phyloP scores from a whole-genome alignment of 331 rosid species.

The Quercus lobata region DNA sequence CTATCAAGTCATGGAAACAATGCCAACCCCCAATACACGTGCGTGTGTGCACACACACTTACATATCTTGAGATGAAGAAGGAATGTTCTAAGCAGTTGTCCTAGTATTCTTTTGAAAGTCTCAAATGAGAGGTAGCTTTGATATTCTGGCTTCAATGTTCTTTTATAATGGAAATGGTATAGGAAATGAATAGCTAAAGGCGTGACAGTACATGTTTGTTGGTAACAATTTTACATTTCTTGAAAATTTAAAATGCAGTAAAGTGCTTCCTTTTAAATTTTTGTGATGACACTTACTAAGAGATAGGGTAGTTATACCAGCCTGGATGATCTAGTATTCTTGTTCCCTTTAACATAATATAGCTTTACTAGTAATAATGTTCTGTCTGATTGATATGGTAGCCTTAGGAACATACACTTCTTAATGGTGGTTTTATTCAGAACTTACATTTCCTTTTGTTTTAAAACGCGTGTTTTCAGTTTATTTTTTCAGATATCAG shows the following conservation, averaged over 20 bases:
- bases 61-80: neutral
- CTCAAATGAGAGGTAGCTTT: neutral
- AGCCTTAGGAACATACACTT: neutral
- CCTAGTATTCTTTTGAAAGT: neutral
- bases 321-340: neutral
- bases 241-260: neutral
- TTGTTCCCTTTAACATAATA: neutral
- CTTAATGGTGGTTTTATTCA: neutral
- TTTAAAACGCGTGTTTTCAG: neutral
- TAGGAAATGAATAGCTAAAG: neutral
- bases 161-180: neutral
- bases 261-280: neutral
- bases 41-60: neutral
- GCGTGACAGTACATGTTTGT: neutral
- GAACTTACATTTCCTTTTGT: neutral
- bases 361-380: neutral
- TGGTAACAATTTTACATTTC: neutral
- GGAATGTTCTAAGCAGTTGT: neutral
- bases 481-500: too few relatives aligned
- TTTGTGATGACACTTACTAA: neutral
- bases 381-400: neutral
- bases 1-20: neutral
- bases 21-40: neutral
- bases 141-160: neutral
- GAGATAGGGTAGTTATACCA: neutral